Evolutionary conservation across 306 rosid genomes (phyloP).

Genomic region (Fragaria ananassa): DNA sequence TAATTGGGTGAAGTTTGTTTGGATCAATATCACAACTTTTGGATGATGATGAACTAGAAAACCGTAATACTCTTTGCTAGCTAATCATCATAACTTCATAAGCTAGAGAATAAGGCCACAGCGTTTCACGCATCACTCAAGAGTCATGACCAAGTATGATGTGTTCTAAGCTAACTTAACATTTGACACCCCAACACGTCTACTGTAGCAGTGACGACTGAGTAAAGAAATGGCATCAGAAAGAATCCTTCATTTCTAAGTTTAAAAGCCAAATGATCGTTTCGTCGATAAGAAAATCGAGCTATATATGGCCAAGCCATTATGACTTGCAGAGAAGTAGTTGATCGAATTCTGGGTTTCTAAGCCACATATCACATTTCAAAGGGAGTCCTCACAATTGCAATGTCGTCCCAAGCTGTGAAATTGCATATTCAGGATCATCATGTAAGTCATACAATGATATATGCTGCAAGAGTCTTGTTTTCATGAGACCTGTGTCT

Average conservation of each 20-base stretch:
- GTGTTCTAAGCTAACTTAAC: not conserved
- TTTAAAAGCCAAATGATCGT: not conserved
- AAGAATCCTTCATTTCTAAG: not conserved
- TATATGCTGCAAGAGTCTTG: not conserved
- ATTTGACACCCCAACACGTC: not conserved
- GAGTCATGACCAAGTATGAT: not conserved
- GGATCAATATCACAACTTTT: not conserved
- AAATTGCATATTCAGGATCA: constrained; percentile 26
- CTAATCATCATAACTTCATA: not conserved
- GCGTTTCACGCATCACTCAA: not conserved
- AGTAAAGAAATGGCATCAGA: not conserved
- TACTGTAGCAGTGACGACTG: not conserved
- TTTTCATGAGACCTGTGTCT: not conserved
- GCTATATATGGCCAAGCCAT: not conserved
- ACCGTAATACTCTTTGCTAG: not conserved
- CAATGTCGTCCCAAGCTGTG: constrained; percentile 47
- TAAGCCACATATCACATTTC: not conserved
- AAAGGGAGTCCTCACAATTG: not conserved
- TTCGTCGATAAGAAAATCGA: not conserved
- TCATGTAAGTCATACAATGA: constrained; percentile 40
- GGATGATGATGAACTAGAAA: not conserved
- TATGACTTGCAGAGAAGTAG: too few species aligned
- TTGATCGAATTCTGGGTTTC: not conserved
- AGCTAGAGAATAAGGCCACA: not conserved
- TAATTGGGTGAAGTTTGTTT: too few species aligned